Conservation (phyloP, 805 yeast species). For the Saccharomycopsis fermentans region DNA sequence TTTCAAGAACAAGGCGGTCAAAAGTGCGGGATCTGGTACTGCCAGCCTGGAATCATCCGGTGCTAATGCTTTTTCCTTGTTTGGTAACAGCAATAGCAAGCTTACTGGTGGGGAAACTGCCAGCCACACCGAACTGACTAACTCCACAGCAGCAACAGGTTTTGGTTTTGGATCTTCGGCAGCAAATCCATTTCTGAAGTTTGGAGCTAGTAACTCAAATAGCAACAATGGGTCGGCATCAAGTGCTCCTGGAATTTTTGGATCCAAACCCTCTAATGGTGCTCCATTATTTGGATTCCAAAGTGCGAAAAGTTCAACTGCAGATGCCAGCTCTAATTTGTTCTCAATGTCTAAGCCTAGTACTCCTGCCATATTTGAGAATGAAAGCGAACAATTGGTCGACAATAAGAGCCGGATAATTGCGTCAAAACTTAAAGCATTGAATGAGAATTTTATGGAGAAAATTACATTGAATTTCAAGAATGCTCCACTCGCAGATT, state of each 20-base stretch:
- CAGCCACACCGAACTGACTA: neutral
- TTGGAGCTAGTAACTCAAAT: neutral
- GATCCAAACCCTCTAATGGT: neutral
- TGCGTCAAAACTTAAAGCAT: conserved; percentile 17
- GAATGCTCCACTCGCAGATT: conserved; percentile 18
- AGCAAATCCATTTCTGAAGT: neutral
- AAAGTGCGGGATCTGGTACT: neutral
- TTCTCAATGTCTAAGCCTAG: neutral
- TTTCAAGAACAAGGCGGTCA: neutral
- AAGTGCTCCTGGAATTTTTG: neutral
- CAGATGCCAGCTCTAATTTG: neutral
- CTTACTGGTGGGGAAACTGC: neutral
- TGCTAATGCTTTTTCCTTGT: neutral
- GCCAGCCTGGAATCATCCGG: neutral
- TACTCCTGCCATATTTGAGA: neutral
- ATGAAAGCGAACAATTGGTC: neutral
- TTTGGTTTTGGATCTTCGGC: neutral
- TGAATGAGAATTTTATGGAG: conserved; percentile 17
- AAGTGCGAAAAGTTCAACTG: neutral
- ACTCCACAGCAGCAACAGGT: neutral
- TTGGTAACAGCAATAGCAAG: neutral
- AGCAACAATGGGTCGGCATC: neutral
- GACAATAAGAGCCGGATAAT: neutral
- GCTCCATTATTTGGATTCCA: neutral
- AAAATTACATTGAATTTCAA: conserved; percentile 5